Evolutionary conservation across 2,329 filamentous ascomycete species (phyloP).

Genomic region (Aaosphaeria arxii): DNA sequence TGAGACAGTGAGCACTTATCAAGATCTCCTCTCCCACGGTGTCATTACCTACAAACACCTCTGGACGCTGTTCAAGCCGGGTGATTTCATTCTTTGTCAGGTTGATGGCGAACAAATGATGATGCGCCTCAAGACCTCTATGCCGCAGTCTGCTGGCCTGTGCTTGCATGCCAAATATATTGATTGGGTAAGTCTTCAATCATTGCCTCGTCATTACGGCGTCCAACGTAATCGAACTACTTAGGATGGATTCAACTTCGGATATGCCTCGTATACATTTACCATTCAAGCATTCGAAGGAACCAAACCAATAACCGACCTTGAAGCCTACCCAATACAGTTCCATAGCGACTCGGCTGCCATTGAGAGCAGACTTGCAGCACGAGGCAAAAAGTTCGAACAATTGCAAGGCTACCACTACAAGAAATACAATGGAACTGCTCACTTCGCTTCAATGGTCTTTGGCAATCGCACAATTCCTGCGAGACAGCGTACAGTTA

Average conservation of each 20-base stretch:
- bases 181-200: background rate
- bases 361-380: conserved; percentile 11
- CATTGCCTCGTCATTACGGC: conserved; percentile 9
- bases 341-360: conserved; percentile 10
- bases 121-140: conserved; percentile 9
- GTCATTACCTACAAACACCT: conserved; percentile 38
- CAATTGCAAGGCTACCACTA: conserved; percentile 17
- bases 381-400: conserved; percentile 18
- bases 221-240: too few relatives aligned
- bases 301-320: conserved; percentile 13
- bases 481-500: conserved; percentile 6
- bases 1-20: conserved; percentile 30
- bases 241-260: conserved; percentile 20
- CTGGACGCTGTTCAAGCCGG: conserved; percentile 39
- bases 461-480: conserved; percentile 4
- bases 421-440: conserved; percentile 15
- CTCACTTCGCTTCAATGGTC: conserved; percentile 2
- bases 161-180: conserved; percentile 10
- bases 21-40: conserved; percentile 28
- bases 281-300: conserved; percentile 15
- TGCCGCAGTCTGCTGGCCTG: conserved; percentile 1
- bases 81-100: conserved; percentile 14
- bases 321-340: conserved; percentile 12
- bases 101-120: conserved; percentile 23
- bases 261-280: conserved; percentile 10